Evolutionary conservation across 805 yeast species (phyloP), one percentile per base, ranked within the genome.

Genomic region (Starmerella asiatica): DNA sequence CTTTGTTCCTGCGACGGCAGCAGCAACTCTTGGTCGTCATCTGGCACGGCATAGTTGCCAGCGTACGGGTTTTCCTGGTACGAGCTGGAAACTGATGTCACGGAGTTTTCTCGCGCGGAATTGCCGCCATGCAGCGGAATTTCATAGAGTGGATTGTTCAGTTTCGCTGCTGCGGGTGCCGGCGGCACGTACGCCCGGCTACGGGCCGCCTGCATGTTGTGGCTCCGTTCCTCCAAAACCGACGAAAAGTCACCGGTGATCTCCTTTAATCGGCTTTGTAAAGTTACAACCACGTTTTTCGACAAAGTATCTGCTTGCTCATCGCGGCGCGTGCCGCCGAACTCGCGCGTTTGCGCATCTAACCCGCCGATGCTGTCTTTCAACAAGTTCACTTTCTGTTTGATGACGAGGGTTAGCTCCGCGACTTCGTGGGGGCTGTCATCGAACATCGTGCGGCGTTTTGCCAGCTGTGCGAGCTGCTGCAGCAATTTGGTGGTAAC

Each of bases 391-490:
- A 91, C 76, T 53, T 81, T 93, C 58, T 91, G 96, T 51, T 73
- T 72, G 48, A 72, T 71, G 31, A 85, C 78, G 50, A 77, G 81
- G 0, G 98, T 86, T 47, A 91, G 65, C 58, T 91, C 95, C 17
- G 86, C 82, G 47, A 91, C 83, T 56, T 91, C 97, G 14, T 83
- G 77, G 1, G 97, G 96, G 49, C 80, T 77, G 60, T 91, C 98
- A 55, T 86, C 94, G 49, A 91, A 83, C 56, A 88, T 61, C 16
- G 95, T 93, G 56, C 85, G 86, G 51, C 85, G 68, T 58, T 80
- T 84, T 3, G 98, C 96, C 48, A 91, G 61, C 48, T 69, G 65
- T 2, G 97, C 94, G 39, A 91, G 66, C 52, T 84, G 77, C 29
- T 79, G 75, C 40, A 91, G 65, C 50, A 85, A 66, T 38, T 75